Evolutionary conservation across 352 stramenopile genomes (phyloP).

Genomic region (Lagenidium giganteum): DNA sequence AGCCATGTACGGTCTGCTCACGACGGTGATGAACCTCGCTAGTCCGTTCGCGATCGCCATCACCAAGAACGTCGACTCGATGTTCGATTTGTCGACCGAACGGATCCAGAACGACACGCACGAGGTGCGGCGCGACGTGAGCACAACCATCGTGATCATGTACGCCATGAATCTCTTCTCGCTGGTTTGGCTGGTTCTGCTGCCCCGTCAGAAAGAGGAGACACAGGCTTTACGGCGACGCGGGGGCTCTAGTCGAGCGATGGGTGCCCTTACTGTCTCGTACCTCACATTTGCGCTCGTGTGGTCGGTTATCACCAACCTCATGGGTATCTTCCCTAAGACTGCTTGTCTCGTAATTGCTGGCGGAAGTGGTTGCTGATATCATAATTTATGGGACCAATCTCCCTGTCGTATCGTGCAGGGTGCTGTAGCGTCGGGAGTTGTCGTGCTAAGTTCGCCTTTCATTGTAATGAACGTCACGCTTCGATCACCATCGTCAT

Average conservation of each 20-base stretch:
- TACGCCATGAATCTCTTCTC: slow-evolving; percentile 46
- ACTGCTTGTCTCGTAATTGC: slow-evolving; percentile 49
- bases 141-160: slow-evolving; percentile 44
- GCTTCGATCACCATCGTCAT: too few species aligned
- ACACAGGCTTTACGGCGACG: slow-evolving; percentile 57
- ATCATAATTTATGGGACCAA: too few species aligned
- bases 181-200: slow-evolving; percentile 41
- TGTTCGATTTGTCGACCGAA: slow-evolving; percentile 35
- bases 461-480: too few species aligned
- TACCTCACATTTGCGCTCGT: slow-evolving; percentile 44
- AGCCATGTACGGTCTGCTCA: slow-evolving; percentile 58
- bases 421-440: too few species aligned
- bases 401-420: too few species aligned
- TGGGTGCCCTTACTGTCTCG: slow-evolving; percentile 34
- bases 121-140: slow-evolving; percentile 41
- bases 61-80: slow-evolving; percentile 30
- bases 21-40: slow-evolving; percentile 53
- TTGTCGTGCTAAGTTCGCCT: too few species aligned
- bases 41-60: slow-evolving; percentile 36
- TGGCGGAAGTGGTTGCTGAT: slow-evolving; percentile 46
- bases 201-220: slow-evolving; percentile 63
- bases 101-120: slow-evolving; percentile 46
- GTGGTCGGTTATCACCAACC: slow-evolving; percentile 50
- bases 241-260: slow-evolving; percentile 42
- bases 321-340: slow-evolving; percentile 55